Base-by-base conservation (phyloP, 768 basidiomycete species). In the Lactarius hengduanensis region DNA sequence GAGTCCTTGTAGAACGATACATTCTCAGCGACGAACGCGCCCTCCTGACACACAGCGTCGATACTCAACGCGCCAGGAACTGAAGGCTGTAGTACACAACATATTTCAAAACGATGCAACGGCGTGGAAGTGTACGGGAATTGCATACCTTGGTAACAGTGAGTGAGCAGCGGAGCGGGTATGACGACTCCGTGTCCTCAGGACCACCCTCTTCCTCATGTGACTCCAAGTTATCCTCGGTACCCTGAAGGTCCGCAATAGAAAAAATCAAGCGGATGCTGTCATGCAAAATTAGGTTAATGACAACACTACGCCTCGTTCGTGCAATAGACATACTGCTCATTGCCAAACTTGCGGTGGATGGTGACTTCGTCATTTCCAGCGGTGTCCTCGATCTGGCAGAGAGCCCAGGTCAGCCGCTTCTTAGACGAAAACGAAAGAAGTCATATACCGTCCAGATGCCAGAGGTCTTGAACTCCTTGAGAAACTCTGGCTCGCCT, bases 261-360 rank as follows among this genome's bases (percentile, higher is more conserved):
- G 94, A 94, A 84, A 98, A 97, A 77, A 94, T 88, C 74, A 96
- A 76, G 38, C 90, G 91, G 76, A 98, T 84, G 71, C 94, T 96
- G 72, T 28, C 38, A 10, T 65, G 43, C 53, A 26, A 26, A 50
- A 13, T 57, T 18, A 9, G 16, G 18, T 11, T 47, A 1, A 11
- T 2, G 20, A 20, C 26, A 36, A 22, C 22, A 11, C 11, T 16
- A 34, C 26, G 13, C 13, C 4, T 13, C 5, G 8, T 13, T 15
- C 15, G 40, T 28, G 26, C 8, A 30, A 65, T 13, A 11, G 15
- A 84, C 90, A 64, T 71, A 96, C 94, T 78, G 84, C 78, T 98
- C 96, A 71, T 92, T 93, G 68, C 93, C 95, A 76, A 94, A 96
- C 71, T 86, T 88, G 71, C 95, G 87, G n/a, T 80, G 80, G 53